A percentile compares a stretch with the other conserved stretches of the same genome.
These are phyloP conservation scores for Aureobasidium subglaciale DNA, from an alignment of 2,329 filamentous ascomycete genomes.

Conservation along the genomic window DNA sequence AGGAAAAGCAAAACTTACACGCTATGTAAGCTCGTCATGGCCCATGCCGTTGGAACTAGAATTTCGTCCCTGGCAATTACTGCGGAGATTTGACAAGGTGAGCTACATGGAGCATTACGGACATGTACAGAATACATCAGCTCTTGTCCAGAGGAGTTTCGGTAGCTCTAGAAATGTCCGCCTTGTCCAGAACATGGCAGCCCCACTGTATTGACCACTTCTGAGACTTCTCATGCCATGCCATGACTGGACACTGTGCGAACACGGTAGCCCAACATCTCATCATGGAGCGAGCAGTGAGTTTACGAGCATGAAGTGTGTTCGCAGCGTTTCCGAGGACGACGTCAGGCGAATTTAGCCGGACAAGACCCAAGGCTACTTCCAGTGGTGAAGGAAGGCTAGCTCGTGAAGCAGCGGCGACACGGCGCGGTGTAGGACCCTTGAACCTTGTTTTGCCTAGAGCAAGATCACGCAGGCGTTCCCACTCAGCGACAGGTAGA, in stretches of 20 bases:
- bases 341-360: not conserved
- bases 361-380: not conserved
- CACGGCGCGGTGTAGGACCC: constrained; percentile 14
- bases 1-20: constrained; percentile 59
- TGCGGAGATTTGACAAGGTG: no score
- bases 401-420: not conserved
- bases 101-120: no score
- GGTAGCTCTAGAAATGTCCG: not conserved
- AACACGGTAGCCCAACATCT: constrained; percentile 39
- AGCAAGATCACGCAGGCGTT: constrained; percentile 34
- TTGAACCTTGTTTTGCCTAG: constrained; percentile 26
- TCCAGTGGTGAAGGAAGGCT: not conserved
- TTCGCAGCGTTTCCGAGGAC: constrained; percentile 13
- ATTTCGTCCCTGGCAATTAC: no score
- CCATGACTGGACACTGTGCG: constrained; percentile 35
- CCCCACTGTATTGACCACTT: constrained; percentile 33
- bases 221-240: constrained; percentile 27
- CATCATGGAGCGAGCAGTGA: constrained; percentile 40
- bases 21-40: constrained; percentile 33
- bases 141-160: not conserved
- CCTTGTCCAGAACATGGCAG: not conserved
- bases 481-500: constrained; percentile 39
- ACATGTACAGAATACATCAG: no score
- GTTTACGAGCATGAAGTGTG: constrained; percentile 25
- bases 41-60: no score